A percentile compares a stretch with the other conserved stretches of the same genome.
Conservation (phyloP, 78 protist species). For the Creolimax fragrantissima region DNA sequence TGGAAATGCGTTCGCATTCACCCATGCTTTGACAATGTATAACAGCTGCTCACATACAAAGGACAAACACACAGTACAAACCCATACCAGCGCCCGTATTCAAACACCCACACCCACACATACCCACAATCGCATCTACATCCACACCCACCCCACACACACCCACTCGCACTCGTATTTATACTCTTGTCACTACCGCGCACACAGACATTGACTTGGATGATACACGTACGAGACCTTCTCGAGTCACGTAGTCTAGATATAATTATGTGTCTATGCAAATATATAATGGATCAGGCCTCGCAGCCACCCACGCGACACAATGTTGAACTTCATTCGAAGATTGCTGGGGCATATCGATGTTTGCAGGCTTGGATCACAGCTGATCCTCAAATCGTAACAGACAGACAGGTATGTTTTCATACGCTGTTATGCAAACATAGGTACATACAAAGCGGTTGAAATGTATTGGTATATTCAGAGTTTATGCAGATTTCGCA, state of each 20-base stretch:
- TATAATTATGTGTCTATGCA: neutral
- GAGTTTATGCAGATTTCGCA: too few species aligned
- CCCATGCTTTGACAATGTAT: too few species aligned
- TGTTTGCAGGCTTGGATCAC: conserved; percentile 20
- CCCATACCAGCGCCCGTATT: too few species aligned
- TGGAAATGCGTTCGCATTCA: too few species aligned
- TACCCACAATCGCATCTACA: neutral
- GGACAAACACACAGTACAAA: too few species aligned
- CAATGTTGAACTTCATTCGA: conserved; percentile 15
- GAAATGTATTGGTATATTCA: too few species aligned
- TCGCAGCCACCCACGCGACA: conserved; percentile 3
- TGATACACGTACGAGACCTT: neutral
- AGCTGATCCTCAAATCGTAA: neutral
- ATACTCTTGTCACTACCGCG: neutral
- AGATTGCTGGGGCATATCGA: conserved; percentile 23
- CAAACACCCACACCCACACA: neutral
- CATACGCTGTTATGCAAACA: too few species aligned
- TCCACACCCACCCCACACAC: neutral
- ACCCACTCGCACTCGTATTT: neutral
- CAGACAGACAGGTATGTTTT: conserved; percentile 3
- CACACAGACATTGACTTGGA: neutral
- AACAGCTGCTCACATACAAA: too few species aligned
- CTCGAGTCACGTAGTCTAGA: neutral
- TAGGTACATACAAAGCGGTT: too few species aligned
- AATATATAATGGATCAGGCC: neutral